Evolutionary conservation across 2,329 filamentous ascomycete species (phyloP).

Genomic region (Zymoseptoria pseudotritici): DNA sequence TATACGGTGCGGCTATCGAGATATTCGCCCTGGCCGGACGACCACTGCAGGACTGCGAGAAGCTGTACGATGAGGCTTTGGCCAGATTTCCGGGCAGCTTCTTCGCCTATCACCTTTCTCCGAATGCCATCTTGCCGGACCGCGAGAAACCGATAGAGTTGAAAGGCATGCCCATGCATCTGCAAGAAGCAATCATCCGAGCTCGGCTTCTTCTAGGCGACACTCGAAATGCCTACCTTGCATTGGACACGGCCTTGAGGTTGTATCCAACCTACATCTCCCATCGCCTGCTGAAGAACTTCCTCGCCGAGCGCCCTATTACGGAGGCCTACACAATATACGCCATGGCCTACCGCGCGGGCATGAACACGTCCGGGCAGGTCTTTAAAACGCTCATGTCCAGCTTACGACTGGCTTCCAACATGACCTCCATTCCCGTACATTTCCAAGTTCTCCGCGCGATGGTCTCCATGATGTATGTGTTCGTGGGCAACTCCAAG

Average conservation of each 20-base stretch:
- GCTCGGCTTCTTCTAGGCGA: conserved; percentile 41
- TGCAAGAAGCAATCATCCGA: conserved; percentile 43
- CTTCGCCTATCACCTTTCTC: conserved; percentile 41
- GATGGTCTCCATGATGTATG: conserved; percentile 37
- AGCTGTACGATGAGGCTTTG: conserved; percentile 39
- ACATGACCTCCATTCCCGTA: conserved; percentile 6
- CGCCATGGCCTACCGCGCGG: conserved; percentile 42
- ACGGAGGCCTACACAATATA: conserved; percentile 42
- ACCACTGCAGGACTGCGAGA: conserved; percentile 37
- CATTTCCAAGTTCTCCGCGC: conserved; percentile 25
- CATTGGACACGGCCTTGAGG: conserved; percentile 42
- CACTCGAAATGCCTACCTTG: conserved; percentile 43
- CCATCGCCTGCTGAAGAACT: conserved; percentile 37
- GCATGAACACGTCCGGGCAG: conserved; percentile 29
- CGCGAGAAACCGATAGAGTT: conserved; percentile 29
- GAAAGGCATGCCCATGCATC: conserved; percentile 33
- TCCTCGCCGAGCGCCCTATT: conserved; percentile 40
- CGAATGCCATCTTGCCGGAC: conserved; percentile 40
- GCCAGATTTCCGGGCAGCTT: conserved; percentile 42
- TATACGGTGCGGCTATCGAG: conserved; percentile 46
- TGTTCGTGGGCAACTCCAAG: conserved; percentile 35
- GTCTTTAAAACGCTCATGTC: conserved; percentile 30
- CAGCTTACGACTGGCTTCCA: conserved; percentile 22
- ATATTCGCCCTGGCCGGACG: conserved; percentile 37
- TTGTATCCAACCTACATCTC: conserved; percentile 39